Percentiles rank a stretch among this genome's conserved stretches.
These are phyloP conservation scores for Naegleria lovaniensis DNA, from an alignment of 208 protist species.

Conservation along the genomic window DNA sequence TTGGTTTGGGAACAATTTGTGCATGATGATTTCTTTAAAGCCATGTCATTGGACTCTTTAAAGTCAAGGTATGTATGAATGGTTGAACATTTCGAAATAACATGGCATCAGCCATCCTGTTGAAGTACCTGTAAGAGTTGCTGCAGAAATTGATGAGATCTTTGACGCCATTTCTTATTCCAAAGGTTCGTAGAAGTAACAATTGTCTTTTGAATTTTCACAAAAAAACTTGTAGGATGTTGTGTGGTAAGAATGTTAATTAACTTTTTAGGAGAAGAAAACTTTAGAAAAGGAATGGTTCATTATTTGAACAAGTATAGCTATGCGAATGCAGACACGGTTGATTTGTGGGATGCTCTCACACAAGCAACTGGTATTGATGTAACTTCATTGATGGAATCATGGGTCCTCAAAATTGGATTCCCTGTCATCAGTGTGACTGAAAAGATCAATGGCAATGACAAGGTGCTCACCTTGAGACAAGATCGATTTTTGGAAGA, in stretches of 20 bases:
- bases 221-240: not conserved
- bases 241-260: constrained; percentile 73
- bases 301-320: constrained; percentile 67
- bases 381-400: constrained; percentile 40
- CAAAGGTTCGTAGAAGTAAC: not conserved
- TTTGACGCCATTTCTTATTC: constrained; percentile 74
- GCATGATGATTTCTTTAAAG: constrained; percentile 55
- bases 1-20: constrained; percentile 65
- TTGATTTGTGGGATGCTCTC: constrained; percentile 73
- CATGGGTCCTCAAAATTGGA: constrained; percentile 13
- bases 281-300: constrained; percentile 62
- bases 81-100: too few relatives aligned
- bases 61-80: constrained; percentile 43
- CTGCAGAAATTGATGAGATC: constrained; percentile 78
- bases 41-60: constrained; percentile 68
- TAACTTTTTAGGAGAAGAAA: constrained; percentile 65
- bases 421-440: constrained; percentile 20
- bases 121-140: constrained; percentile 67
- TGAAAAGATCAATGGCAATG: not conserved
- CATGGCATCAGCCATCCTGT: constrained; percentile 61
- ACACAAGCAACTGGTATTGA: constrained; percentile 55
- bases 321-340: constrained; percentile 62
- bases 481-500: not conserved
- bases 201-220: not conserved
- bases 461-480: not conserved